Evolutionary conservation across 176 grass and related monocot species (phyloP).

Genomic region (Bromus sterilis): DNA sequence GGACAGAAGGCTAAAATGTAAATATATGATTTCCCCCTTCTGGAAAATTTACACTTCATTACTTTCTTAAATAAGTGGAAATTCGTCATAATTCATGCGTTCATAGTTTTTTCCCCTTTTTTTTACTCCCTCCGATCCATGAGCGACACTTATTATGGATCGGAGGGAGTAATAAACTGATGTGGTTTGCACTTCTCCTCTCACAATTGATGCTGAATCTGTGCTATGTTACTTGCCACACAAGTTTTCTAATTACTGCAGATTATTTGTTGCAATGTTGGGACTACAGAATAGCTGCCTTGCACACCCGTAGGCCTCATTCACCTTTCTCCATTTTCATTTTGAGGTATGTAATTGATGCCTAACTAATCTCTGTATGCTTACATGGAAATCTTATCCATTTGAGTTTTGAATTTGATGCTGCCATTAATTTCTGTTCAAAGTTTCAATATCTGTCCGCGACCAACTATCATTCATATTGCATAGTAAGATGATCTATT

Average conservation of each 20-base stretch:
- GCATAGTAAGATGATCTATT: too few species aligned
- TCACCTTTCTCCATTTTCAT: neutral
- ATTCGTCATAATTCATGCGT: neutral
- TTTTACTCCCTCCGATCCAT: too few species aligned
- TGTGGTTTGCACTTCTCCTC: neutral
- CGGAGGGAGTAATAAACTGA: neutral
- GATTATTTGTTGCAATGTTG: neutral
- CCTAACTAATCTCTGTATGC: neutral
- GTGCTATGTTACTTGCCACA: neutral
- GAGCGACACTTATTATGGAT: too few species aligned
- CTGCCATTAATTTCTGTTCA: neutral
- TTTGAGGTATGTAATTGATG: neutral
- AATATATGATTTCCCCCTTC: neutral
- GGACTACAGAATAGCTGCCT: neutral
- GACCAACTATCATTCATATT: neutral
- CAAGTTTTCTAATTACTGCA: neutral
- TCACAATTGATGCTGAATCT: fast-evolving
- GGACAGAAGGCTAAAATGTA: neutral
- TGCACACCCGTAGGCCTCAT: neutral
- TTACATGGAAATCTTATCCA: neutral
- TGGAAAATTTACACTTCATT: neutral
- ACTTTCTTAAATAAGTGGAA: neutral
- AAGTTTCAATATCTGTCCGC: neutral
- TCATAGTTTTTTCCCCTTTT: neutral
- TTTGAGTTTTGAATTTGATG: neutral